phyloP scores from a whole-genome alignment of 2,329 filamentous ascomycete genomes.

The Peltaster fructicola region DNA sequence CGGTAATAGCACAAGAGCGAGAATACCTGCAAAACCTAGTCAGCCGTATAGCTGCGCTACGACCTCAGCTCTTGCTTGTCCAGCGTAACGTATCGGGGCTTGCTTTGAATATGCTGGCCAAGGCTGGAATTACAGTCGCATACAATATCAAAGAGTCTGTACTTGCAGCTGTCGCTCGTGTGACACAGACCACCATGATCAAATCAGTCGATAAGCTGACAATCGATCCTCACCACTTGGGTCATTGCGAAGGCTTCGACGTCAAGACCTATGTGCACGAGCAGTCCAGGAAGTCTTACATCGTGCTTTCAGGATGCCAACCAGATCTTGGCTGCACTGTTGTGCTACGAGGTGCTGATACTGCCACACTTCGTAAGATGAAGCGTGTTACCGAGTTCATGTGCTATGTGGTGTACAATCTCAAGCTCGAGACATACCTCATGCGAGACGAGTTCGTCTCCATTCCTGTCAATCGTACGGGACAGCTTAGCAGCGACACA shows the following conservation, averaged over 20 bases:
- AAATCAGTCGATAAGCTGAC: conserved; percentile 90
- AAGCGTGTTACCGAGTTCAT: conserved; percentile 96
- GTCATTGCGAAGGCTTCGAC: conserved; percentile 72
- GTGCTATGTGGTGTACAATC: conserved; percentile 96
- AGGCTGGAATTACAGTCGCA: conserved; percentile 78
- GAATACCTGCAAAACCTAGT: conserved; percentile 87
- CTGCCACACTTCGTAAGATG: conserved; percentile 53
- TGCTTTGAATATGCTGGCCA: conserved; percentile 71
- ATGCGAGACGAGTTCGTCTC: conserved; percentile 86
- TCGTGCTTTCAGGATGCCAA: conserved; percentile 80
- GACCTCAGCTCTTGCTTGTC: conserved; percentile 74
- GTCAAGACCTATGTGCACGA: conserved; percentile 87
- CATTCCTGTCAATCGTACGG: conserved; percentile 39
- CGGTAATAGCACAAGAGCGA: conserved; percentile 88
- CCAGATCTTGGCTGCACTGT: conserved; percentile 90
- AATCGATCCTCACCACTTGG: conserved; percentile 55
- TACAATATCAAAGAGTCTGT: conserved; percentile 96
- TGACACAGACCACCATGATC: conserved; percentile 79
- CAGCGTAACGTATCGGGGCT: conserved; percentile 85
- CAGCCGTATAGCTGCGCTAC: conserved; percentile 70
- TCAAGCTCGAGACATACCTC: conserved; percentile 86
- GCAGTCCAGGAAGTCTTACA: conserved; percentile 79
- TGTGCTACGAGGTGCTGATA: conserved; percentile 65
- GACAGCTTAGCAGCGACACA: conserved; percentile 19
- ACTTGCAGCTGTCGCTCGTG: conserved; percentile 83